These are phyloP conservation scores for Xylaria intraflava DNA, from an alignment of 495 filamentous ascomycete species.

Conservation along the genomic window DNA sequence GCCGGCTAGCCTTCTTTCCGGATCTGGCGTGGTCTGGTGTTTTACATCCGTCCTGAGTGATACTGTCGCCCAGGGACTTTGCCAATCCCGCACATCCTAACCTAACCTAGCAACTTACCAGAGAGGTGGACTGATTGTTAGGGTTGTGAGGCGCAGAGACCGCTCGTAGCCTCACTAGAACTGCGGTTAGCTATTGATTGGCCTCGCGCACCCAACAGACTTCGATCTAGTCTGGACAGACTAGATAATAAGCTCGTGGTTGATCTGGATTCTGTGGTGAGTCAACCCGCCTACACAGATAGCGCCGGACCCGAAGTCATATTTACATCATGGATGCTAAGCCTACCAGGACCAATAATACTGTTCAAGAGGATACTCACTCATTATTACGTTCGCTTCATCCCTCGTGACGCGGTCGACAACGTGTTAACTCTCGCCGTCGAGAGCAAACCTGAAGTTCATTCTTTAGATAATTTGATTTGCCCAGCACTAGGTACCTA, in stretches of 20 bases:
- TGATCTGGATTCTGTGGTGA: neutral
- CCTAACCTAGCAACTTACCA: too few relatives aligned
- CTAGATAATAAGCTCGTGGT: neutral
- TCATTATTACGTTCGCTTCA: neutral
- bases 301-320: neutral
- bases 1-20: too few relatives aligned
- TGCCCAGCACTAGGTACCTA: neutral
- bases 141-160: neutral
- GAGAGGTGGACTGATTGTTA: neutral
- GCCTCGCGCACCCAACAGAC: neutral
- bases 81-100: neutral
- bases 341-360: neutral
- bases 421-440: neutral
- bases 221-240: neutral
- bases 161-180: neutral
- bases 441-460: neutral
- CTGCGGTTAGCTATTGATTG: slow-evolving; percentile 1
- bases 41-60: neutral
- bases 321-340: neutral
- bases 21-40: neutral
- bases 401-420: neutral
- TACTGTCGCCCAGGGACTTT: neutral
- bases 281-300: neutral
- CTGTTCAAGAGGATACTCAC: neutral
- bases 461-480: neutral